Evolutionary conservation across 2,329 filamentous ascomycete genomes (phyloP).

Genomic region (Aspergillus chevalieri): DNA sequence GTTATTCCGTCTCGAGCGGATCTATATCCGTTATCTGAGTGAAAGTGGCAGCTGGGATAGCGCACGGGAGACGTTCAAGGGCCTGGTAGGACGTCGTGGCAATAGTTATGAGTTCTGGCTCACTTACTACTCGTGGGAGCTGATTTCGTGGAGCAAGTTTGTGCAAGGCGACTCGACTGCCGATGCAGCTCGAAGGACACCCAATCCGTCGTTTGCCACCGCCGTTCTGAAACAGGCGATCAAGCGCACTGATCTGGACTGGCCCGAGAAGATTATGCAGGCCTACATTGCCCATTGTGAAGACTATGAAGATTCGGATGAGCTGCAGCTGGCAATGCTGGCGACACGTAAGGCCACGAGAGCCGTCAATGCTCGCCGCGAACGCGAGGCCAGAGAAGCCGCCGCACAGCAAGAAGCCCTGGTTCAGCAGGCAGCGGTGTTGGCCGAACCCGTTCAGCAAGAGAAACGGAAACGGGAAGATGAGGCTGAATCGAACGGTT

Average conservation of each 20-base stretch:
- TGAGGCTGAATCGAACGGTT: constrained; percentile 47
- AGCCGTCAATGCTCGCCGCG: constrained; percentile 57
- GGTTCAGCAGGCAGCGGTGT: constrained; percentile 15
- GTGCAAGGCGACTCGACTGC: constrained; percentile 48
- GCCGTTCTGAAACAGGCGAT: constrained; percentile 68
- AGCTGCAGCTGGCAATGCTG: constrained; percentile 67
- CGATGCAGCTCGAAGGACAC: constrained; percentile 50
- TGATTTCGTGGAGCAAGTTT: constrained; percentile 61
- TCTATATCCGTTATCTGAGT: constrained; percentile 85
- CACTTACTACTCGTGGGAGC: constrained; percentile 86
- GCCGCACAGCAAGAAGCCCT: constrained; percentile 30
- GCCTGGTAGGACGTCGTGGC: constrained; percentile 61
- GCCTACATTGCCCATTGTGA: constrained; percentile 59
- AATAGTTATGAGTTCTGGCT: constrained; percentile 92
- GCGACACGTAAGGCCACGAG: constrained; percentile 64
- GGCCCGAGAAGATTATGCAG: constrained; percentile 46
- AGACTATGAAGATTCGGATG: constrained; percentile 75
- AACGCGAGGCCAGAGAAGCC: constrained; percentile 58
- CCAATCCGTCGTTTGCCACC: constrained; percentile 68
- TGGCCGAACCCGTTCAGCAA: constrained; percentile 20
- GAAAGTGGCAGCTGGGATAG: constrained; percentile 72
- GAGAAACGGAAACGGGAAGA: constrained; percentile 68
- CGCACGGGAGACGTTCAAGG: constrained; percentile 71
- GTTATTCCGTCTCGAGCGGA: constrained; percentile 79
- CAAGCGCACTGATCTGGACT: constrained; percentile 44